Conservation (phyloP, 2,329 filamentous ascomycete species). For the Botryotinia globosa region DNA sequence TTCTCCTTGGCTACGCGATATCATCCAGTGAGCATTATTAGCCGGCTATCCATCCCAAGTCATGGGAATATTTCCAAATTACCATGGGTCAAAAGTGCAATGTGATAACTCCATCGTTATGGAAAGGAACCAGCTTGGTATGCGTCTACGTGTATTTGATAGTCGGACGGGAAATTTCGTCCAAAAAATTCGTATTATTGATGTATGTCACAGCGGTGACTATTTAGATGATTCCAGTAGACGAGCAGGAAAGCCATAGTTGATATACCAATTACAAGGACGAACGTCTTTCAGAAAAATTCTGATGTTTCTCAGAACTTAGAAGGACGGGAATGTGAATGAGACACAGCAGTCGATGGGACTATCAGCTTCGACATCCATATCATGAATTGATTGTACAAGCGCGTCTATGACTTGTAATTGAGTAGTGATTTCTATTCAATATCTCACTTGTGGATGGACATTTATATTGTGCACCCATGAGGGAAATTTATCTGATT, state of each 20-base stretch:
- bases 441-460: too few species aligned
- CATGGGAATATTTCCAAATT: not conserved
- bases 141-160: rapidly evolving
- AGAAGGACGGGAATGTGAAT: not conserved
- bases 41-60: rapidly evolving
- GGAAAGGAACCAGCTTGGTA: not conserved
- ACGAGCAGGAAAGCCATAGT: too few species aligned
- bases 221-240: too few species aligned
- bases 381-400: too few species aligned
- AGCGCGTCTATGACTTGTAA: too few species aligned
- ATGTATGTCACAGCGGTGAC: not conserved
- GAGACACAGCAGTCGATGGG: too few species aligned
- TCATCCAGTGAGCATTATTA: not conserved
- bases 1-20: not conserved
- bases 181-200: not conserved
- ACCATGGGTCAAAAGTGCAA: not conserved
- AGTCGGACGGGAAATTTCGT: not conserved
- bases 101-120: not conserved
- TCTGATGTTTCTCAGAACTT: not conserved
- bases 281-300: rapidly evolving
- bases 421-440: too few species aligned
- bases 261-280: rapidly evolving
- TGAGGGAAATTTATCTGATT: too few species aligned
- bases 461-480: too few species aligned
- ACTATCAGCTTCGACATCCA: too few species aligned